Base-by-base conservation (phyloP, 345 rosid genomes). In the Dovyalis caffra region DNA sequence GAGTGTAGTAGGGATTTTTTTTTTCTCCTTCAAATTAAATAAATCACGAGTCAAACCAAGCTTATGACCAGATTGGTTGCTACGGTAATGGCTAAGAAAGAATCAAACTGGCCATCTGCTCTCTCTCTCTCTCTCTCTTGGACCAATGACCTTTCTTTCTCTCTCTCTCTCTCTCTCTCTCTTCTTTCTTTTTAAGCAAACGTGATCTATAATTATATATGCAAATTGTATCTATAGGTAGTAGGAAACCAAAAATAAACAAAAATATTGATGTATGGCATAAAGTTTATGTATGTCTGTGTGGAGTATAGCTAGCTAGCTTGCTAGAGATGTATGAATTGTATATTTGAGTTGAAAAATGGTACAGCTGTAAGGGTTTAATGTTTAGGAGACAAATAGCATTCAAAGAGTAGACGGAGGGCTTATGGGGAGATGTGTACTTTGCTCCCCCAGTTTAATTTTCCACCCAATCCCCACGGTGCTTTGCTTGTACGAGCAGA, bases 331-430 rank as follows among this genome's bases (percentile, higher is more conserved):
- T 18, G 32, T 57, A 31, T 51, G 58, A 75, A 32, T 58, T 47
- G 29, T 15, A n/a, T 51, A 61, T 26, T 33, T 35, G 31, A 64
- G 38, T 9, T 18, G 37, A 70, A 78, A 40, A 11, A 18, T 3
- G 58, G 29, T 73, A 86, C 92, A 85, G 89, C 89, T 88, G 89
- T 77, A 47, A 67, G 80, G 84, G 76, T 78, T 64, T 15, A 78
- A 78, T 14, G 84, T 74, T 21, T 2, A 68, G 89, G 87, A 76
- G 87, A 90, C 87, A 85, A 32, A 64, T 72, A 67, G 82, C 83
- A 78, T 84, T 84, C 68, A 84, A 84, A 76, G 76, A 31, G 74
- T 25, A 43, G 83, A 64, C 58, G 74, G 47, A 56, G 70, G 51
- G 73, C 37, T 29, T 34, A 69, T 69, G 23, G 78, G 83, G 74